Evolutionary conservation across 2,329 filamentous ascomycete species (phyloP), one percentile per base, ranked within the genome.

Genomic region (Cladosporium sp.): DNA sequence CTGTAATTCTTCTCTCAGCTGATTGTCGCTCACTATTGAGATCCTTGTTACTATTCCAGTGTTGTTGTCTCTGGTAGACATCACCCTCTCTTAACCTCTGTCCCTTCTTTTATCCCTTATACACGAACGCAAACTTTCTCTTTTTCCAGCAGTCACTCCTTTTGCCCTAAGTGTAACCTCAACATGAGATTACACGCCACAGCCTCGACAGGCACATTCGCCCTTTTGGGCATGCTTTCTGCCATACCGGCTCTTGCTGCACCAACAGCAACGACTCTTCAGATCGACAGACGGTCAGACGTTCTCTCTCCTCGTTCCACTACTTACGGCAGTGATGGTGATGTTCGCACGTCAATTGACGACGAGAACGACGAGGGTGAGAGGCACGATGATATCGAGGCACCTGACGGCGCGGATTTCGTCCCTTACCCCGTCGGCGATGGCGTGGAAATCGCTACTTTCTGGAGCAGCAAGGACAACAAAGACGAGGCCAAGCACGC

Each of bases 401-500:
- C 44, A 7, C 44, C 44, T 3, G 30, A 48, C 5, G 44, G 44
- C 6, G 39, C 44, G 20, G 39, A 20, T 7, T 41, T 48, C 12
- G 32, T 36, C 12, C 32, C 36, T 24, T 12, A 20, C 17, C 11
- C 44, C 11, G 36, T 48, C 13, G 24, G 15, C n/a, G 44, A 48
- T 32, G 44, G 44, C 27, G 44, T 29, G 27, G 44, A 41, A 18
- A 48, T 48, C 13, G 44, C 24, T 34, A 36, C 44, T 17, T 48
- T 40, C 27, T 48, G 44, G 44, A 48, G 44, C 18, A 22, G 40
- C 15, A 18, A 48, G 11, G 12, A 24, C 8, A 40, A 48, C 15
- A 48, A 48, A 3, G 44, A 48, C 6, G 24, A 48, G 15, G 44
- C 15, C 15, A 48, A 48, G 37, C 44, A 48, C 13, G 44, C 44